These are phyloP conservation scores for Aspergillus bridgeri DNA, from an alignment of 495 filamentous ascomycete genomes.

Conservation along the genomic window DNA sequence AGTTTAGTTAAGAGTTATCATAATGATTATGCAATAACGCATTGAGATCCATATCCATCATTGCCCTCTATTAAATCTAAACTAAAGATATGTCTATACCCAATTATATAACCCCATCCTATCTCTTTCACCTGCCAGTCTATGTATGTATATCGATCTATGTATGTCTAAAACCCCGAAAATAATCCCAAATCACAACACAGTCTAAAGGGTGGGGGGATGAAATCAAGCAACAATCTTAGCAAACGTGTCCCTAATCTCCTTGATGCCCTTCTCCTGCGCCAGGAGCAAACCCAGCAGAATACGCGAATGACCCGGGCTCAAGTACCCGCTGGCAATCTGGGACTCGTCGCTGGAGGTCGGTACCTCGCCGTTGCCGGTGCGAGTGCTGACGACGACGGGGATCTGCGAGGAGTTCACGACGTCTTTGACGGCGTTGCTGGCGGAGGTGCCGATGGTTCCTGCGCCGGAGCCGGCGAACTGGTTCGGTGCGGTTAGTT, in stretches of 20 bases:
- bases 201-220: neutral
- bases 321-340: slow-evolving; percentile 32
- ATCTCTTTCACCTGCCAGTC: no score
- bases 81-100: neutral
- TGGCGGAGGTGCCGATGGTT: slow-evolving; percentile 19
- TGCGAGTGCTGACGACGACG: slow-evolving; percentile 25
- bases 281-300: slow-evolving; percentile 28
- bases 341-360: slow-evolving; percentile 22
- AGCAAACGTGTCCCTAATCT: slow-evolving; percentile 23
- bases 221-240: slow-evolving; percentile 12
- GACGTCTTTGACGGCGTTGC: slow-evolving; percentile 18
- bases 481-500: slow-evolving; percentile 7
- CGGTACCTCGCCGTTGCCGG: slow-evolving; percentile 33
- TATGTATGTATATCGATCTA: no score
- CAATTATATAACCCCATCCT: neutral
- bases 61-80: no score
- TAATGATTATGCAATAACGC: no score
- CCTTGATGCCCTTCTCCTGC: slow-evolving; percentile 20
- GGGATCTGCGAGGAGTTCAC: slow-evolving; percentile 19
- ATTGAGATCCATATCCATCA: no score
- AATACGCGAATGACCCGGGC: slow-evolving; percentile 28
- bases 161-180: no score
- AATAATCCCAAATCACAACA: neutral
- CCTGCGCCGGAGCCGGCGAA: slow-evolving; percentile 31
- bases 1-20: no score